A percentile compares a stretch with the other conserved stretches of the same genome.
These are phyloP conservation scores for Tylopilus cervinicoccineus DNA, from an alignment of 768 basidiomycete species.

Conservation along the genomic window DNA sequence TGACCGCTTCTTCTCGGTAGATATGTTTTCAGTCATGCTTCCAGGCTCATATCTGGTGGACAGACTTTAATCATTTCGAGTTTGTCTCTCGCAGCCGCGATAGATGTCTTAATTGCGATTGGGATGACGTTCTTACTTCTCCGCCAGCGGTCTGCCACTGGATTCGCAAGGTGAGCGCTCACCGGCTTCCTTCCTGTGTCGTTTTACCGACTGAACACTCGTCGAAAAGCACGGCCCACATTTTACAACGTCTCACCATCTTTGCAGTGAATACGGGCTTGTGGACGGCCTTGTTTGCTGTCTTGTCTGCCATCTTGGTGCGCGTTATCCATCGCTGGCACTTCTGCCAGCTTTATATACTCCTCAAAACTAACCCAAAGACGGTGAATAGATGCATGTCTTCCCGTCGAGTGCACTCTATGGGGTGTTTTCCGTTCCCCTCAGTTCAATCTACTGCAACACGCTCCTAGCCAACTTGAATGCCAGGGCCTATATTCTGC, in stretches of 20 bases:
- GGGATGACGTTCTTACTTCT: constrained; percentile 4
- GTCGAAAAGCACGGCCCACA: constrained; percentile 1
- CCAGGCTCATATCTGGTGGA: background rate
- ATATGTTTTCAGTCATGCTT: background rate
- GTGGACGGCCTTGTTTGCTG: constrained; percentile 43
- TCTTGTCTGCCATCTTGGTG: constrained; percentile 1
- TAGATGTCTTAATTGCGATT: constrained; percentile 10
- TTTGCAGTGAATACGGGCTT: constrained; percentile 30
- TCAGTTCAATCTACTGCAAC: constrained; percentile 11
- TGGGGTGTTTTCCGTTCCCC: background rate
- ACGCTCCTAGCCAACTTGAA: constrained; percentile 17
- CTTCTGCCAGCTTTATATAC: background rate
- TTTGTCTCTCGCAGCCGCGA: background rate
- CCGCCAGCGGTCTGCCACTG: background rate
- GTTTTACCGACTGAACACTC: background rate
- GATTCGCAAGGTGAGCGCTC: background rate
- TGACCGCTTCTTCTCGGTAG: background rate
- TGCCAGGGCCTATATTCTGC: constrained; percentile 3
- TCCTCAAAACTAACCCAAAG: too few relatives aligned
- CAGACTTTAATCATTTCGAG: background rate
- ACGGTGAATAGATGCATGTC: background rate
- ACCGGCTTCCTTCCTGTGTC: rapidly evolving
- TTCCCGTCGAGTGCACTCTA: background rate
- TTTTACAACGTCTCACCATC: constrained; percentile 7
- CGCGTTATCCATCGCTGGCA: background rate